phyloP scores from a whole-genome alignment of 768 basidiomycete genomes.

The Auriculariales sp. region DNA sequence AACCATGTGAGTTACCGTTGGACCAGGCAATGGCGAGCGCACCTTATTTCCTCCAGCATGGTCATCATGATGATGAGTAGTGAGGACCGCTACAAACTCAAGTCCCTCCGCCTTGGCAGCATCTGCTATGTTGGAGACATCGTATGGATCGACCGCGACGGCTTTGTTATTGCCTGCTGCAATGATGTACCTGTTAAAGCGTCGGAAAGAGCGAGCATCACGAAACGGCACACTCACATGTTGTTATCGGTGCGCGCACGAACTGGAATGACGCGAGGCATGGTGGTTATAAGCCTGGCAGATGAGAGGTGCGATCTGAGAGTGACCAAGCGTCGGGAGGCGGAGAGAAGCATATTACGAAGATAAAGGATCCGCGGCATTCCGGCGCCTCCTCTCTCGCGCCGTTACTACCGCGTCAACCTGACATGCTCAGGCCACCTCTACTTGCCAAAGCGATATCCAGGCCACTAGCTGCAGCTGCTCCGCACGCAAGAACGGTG shows the following conservation, averaged over 20 bases:
- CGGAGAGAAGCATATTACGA: too few species aligned
- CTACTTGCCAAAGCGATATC: too few species aligned
- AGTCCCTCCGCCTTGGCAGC: constrained; percentile 51
- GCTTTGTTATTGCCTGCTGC: constrained; percentile 54
- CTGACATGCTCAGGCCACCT: too few species aligned
- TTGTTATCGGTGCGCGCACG: constrained; percentile 76
- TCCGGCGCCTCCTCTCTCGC: too few species aligned
- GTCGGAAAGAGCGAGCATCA: background rate
- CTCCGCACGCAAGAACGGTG: too few species aligned
- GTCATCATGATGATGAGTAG: constrained; percentile 87
- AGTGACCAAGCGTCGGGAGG: background rate
- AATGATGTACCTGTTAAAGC: constrained; percentile 24
- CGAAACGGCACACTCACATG: constrained; percentile 38
- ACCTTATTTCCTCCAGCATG: constrained; percentile 83
- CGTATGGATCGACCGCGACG: constrained; percentile 70
- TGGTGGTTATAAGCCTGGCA: constrained; percentile 16
- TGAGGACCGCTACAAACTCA: constrained; percentile 56
- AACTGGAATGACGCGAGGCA: constrained; percentile 59
- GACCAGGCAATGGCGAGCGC: constrained; percentile 7
- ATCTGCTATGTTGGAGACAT: constrained; percentile 50
- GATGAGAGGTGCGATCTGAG: background rate
- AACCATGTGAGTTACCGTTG: background rate
- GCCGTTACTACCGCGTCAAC: too few species aligned
- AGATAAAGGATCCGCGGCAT: too few species aligned
- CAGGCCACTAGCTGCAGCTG: too few species aligned